Percentiles rank a stretch among this genome's conserved stretches.
phyloP scores from a whole-genome alignment of 1,284 basidiomycete species.

The Moesziomyces sp. region DNA sequence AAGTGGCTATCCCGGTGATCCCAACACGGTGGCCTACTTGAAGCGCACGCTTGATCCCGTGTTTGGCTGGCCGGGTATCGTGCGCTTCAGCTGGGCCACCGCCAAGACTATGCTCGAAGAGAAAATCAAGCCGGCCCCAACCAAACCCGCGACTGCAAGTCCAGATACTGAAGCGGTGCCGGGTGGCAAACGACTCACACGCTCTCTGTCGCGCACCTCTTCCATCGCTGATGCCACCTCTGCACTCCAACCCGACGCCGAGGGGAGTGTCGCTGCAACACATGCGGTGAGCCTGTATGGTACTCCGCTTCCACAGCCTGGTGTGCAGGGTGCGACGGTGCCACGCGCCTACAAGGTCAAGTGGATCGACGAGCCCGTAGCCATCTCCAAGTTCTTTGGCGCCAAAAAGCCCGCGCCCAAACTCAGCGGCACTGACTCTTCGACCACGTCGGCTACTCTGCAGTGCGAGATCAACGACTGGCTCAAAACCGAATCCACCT shows the following conservation, averaged over 20 bases:
- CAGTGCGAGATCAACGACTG: conserved; percentile 31
- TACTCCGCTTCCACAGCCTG: conserved; percentile 20
- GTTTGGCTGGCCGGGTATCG: conserved; percentile 91
- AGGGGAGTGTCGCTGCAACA: background rate
- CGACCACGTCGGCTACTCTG: conserved; percentile 1
- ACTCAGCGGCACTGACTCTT: no score
- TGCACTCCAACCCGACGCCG: background rate
- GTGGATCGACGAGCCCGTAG: conserved; percentile 53
- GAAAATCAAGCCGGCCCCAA: conserved; percentile 21
- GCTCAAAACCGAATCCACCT: conserved; percentile 18
- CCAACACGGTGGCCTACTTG: conserved; percentile 89
- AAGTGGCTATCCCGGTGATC: conserved; percentile 73
- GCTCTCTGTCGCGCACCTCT: conserved; percentile 22
- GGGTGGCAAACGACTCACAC: conserved; percentile 17
- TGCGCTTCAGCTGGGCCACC: conserved; percentile 95
- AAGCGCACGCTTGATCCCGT: conserved; percentile 81
- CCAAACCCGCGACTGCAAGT: background rate
- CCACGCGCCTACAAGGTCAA: conserved; percentile 41
- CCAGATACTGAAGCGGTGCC: background rate
- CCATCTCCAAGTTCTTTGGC: conserved; percentile 52
- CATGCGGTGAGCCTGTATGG: conserved; percentile 30
- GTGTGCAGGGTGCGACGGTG: conserved; percentile 8
- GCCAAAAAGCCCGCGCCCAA: conserved; percentile 13
- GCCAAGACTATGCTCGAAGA: conserved; percentile 88
- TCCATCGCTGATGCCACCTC: conserved; percentile 4